Base-by-base conservation (phyloP, 352 stramenopile species). In the Pythium oligandrum region DNA sequence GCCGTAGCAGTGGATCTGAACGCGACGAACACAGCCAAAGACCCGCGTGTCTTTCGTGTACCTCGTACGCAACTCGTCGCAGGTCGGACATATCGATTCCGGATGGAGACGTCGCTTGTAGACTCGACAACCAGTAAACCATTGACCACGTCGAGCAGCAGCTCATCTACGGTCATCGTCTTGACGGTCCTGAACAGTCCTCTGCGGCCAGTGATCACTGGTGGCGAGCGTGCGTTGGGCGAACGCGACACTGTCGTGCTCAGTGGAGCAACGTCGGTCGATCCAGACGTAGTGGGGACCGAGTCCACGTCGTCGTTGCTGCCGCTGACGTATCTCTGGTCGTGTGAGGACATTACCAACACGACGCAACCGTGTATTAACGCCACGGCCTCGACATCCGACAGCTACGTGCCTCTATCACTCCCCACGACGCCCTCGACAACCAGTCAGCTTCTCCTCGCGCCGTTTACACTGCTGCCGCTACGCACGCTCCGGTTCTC, bases 41-140 rank as follows among this genome's bases (percentile, higher is more conserved):
- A 90, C 40, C 77, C 81, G 3, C 73, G 77, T 9, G 59, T 80
- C 4, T 92, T 88, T 44, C 73, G 66, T 11, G 48, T 90, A 0
- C 46, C 67, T 0, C 62, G 73, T 2, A 63, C 71, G 4, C 47
- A 58, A 6, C 52, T 92, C 0, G 52, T 68, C 12, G 59, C 63
- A 4, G 70, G 66, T 2, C 62, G 59, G n/a, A 74, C 66, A 2
- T 90, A 90, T 44, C 71, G 61, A n/a, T 84, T 92, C 45, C 65
- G 57, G 17, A 56, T 73, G 30, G 71, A 86, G n/a, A 77, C 71
- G 1, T 57, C 17, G 17, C 17, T 26, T 26, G 17, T 26, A 26
- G 17, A 26, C 17, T 26, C 17, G 17, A 26, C 17, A 26, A 26
- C 17, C 17, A 26, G 17, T 26, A 26, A 26, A 26, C 17, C 62